Percentiles rank a stretch among this genome's conserved stretches.
phyloP scores from a whole-genome alignment of 768 basidiomycete species.

The Boletus insuetus region DNA sequence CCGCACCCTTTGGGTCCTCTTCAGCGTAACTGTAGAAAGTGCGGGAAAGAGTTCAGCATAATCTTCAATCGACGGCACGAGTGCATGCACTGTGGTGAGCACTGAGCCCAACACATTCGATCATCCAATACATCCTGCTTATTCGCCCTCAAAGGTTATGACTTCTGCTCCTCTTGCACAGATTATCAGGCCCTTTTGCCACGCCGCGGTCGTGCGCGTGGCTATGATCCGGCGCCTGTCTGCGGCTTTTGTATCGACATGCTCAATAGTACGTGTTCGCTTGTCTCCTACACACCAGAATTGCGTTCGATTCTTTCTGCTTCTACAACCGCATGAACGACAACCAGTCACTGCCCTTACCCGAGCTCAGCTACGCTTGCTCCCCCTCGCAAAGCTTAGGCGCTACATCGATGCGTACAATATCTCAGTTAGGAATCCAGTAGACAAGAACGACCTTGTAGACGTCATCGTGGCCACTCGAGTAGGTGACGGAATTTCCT shows the following conservation, averaged over 20 bases:
- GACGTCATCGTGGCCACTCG: slow-evolving; percentile 51
- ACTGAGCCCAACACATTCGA: slow-evolving; percentile 17
- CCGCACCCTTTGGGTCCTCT: slow-evolving; percentile 33
- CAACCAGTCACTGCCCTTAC: slow-evolving; percentile 66
- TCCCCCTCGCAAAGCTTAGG: slow-evolving; percentile 61
- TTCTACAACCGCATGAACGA: background rate
- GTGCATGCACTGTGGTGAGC: slow-evolving; percentile 73
- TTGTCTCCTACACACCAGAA: background rate
- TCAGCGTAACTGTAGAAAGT: slow-evolving; percentile 58
- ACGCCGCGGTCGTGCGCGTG: slow-evolving; percentile 45
- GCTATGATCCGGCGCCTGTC: slow-evolving; percentile 64
- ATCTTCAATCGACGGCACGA: slow-evolving; percentile 60
- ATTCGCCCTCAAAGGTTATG: slow-evolving; percentile 47
- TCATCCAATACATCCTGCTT: background rate
- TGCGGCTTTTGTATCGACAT: slow-evolving; percentile 75
- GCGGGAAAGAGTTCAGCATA: slow-evolving; percentile 69
- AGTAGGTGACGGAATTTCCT: slow-evolving; percentile 40
- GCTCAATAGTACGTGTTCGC: slow-evolving; percentile 50
- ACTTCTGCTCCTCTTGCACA: slow-evolving; percentile 69
- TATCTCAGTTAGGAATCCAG: slow-evolving; percentile 55
- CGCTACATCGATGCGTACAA: slow-evolving; percentile 70
- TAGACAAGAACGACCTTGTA: slow-evolving; percentile 80
- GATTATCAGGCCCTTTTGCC: slow-evolving; percentile 81
- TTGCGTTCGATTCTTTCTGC: background rate
- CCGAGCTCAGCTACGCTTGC: slow-evolving; percentile 49